Conservation (phyloP, 176 grass and related monocot genomes). For the Avena atlantica region DNA sequence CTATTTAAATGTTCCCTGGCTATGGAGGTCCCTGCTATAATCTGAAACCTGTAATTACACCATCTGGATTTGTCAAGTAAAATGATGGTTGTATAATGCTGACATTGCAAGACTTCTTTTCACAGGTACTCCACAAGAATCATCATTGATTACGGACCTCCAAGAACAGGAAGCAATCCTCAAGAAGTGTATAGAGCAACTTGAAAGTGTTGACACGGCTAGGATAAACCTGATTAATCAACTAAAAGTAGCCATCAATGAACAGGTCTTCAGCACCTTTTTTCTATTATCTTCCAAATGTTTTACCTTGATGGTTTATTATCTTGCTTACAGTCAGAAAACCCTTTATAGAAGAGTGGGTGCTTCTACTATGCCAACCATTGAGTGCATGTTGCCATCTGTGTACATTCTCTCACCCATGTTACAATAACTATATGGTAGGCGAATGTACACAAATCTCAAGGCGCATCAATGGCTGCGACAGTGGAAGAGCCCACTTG, state of each 20-base stretch:
- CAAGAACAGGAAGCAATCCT: constrained; percentile 74
- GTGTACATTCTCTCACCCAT: constrained; percentile 12
- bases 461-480: neutral
- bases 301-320: constrained; percentile 18
- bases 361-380: constrained; percentile 25
- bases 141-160: constrained; percentile 60
- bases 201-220: constrained; percentile 58
- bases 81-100: neutral
- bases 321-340: neutral
- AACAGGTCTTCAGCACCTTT: constrained; percentile 68
- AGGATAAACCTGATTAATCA: constrained; percentile 74
- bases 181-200: constrained; percentile 66
- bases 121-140: constrained; percentile 72
- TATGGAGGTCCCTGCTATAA: constrained; percentile 6
- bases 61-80: neutral
- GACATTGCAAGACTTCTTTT: neutral
- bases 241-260: constrained; percentile 73
- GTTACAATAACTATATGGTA: neutral
- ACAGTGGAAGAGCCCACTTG: constrained; percentile 3
- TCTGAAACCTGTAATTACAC: constrained; percentile 4
- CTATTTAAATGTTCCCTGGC: constrained; percentile 10
- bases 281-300: constrained; percentile 38
- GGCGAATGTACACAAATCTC: neutral
- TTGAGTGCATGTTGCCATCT: neutral
- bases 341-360: neutral